These are phyloP conservation scores for Diaporthe australafricana DNA, from an alignment of 2,329 filamentous ascomycete species.

Conservation along the genomic window DNA sequence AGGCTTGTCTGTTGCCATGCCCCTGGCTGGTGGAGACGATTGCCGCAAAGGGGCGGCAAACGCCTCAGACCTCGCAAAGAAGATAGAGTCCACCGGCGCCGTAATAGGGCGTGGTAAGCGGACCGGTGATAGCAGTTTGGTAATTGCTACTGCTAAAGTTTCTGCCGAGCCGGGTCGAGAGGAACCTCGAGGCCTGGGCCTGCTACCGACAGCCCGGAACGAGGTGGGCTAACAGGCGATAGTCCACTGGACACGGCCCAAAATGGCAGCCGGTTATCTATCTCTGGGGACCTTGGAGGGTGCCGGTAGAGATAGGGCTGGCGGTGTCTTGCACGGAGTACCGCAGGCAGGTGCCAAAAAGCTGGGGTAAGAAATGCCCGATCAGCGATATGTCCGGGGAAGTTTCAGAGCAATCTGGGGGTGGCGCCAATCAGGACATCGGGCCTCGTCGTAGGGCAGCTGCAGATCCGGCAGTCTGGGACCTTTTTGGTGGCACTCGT, in stretches of 20 bases:
- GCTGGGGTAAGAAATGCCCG: conserved; percentile 42
- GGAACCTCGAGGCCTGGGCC: conserved; percentile 25
- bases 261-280: conserved; percentile 34
- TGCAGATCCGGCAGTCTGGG: conserved; percentile 53
- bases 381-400: conserved; percentile 41
- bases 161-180: conserved; percentile 34
- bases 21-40: conserved; percentile 52
- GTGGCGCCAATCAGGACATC: conserved; percentile 57
- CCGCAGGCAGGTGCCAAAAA: conserved; percentile 28
- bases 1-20: conserved; percentile 76
- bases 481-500: conserved; percentile 39
- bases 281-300: conserved; percentile 2
- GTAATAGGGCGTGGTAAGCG: conserved; percentile 16
- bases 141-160: conserved; percentile 25
- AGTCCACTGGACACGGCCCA: conserved; percentile 18
- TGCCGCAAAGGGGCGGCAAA: conserved; percentile 55
- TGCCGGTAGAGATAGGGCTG: conserved; percentile 37
- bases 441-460: conserved; percentile 48
- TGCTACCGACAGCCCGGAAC: conserved; percentile 28
- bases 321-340: conserved; percentile 31
- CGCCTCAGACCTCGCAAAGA: conserved; percentile 46
- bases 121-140: conserved; percentile 23
- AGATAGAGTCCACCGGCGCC: conserved; percentile 26
- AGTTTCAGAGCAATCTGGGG: conserved; percentile 43
- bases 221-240: conserved; percentile 32